Percentiles rank a stretch among this genome's conserved stretches.
phyloP scores from a whole-genome alignment of 257 asterid genomes.

The Solanum chmielewskii region DNA sequence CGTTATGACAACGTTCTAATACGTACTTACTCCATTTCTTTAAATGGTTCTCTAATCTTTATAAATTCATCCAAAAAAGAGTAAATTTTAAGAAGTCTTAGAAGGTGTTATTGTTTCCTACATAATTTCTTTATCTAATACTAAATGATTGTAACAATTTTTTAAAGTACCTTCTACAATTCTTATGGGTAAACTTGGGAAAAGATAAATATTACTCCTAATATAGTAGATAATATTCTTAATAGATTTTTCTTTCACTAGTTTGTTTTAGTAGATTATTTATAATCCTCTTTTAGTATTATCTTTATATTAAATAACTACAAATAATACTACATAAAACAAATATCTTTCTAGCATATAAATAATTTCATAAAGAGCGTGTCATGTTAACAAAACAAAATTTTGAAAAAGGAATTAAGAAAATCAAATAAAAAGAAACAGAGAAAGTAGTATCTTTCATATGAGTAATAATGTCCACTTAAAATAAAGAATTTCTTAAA shows the following conservation, averaged over 20 bases:
- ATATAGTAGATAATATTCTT: background rate
- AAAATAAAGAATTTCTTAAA: background rate
- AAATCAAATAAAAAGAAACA: background rate
- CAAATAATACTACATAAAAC: background rate
- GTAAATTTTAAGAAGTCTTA: background rate
- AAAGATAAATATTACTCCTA: background rate
- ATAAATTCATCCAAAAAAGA: background rate
- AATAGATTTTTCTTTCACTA: background rate
- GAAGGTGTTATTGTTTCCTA: background rate
- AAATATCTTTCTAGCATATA: background rate
- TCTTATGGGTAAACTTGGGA: background rate
- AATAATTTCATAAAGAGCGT: background rate
- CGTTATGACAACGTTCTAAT: background rate
- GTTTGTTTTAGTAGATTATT: background rate
- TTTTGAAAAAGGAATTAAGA: no score
- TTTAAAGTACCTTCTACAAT: background rate
- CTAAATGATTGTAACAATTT: background rate
- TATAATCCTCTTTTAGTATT: background rate
- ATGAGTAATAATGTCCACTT: background rate
- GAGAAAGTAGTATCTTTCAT: background rate
- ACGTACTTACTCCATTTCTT: background rate
- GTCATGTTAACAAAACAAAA: background rate
- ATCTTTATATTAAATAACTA: background rate
- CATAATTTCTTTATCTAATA: background rate
- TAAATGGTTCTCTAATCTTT: background rate